These are phyloP conservation scores for Fusarium ramigenum DNA, from an alignment of 2,329 filamentous ascomycete genomes.

Conservation along the genomic window DNA sequence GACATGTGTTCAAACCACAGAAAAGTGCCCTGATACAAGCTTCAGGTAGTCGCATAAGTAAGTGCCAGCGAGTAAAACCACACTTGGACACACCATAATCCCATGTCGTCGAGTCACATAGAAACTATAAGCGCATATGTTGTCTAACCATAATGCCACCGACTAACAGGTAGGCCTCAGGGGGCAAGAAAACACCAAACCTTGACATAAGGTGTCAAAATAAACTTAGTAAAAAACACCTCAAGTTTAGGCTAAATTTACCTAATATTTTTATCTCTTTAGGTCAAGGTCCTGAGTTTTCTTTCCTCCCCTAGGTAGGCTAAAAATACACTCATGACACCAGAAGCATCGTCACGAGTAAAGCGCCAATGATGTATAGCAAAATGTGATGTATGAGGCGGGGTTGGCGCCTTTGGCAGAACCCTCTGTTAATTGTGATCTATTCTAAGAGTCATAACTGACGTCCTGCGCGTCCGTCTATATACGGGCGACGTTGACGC, in stretches of 20 bases:
- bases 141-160: background rate
- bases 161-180: background rate
- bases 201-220: too few relatives aligned
- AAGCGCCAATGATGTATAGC: background rate
- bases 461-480: slow-evolving; percentile 38
- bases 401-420: background rate
- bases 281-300: too few relatives aligned
- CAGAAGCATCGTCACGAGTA: background rate
- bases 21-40: background rate
- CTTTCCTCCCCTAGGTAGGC: too few relatives aligned
- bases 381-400: background rate
- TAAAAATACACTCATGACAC: too few relatives aligned
- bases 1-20: background rate
- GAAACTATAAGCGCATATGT: background rate
- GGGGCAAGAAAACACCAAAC: too few relatives aligned
- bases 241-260: too few relatives aligned
- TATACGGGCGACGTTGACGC: slow-evolving; percentile 21
- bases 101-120: background rate
- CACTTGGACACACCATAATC: background rate
- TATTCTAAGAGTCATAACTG: slow-evolving; percentile 39
- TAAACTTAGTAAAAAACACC: too few relatives aligned
- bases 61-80: background rate
- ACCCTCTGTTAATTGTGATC: slow-evolving; percentile 19
- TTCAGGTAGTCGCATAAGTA: background rate
- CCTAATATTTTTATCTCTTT: too few relatives aligned